phyloP scores from a whole-genome alignment of 805 yeast genomes.

The Cyberlindnera mrakii region DNA sequence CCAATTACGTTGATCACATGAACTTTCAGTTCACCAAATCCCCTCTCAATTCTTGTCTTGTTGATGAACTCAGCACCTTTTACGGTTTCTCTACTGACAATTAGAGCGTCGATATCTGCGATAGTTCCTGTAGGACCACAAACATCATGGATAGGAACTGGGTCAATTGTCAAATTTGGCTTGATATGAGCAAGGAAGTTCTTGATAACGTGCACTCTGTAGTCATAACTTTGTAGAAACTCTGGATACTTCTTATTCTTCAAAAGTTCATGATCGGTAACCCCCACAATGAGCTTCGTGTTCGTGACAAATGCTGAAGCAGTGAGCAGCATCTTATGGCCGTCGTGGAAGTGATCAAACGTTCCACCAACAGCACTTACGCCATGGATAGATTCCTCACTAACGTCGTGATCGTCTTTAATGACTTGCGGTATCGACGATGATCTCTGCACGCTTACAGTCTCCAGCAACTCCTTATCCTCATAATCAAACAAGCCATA shows the following conservation, averaged over 20 bases:
- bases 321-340: slow-evolving; percentile 81
- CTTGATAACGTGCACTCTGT: slow-evolving; percentile 41
- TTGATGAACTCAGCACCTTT: slow-evolving; percentile 75
- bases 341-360: slow-evolving; percentile 93
- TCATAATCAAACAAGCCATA: slow-evolving; percentile 7
- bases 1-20: slow-evolving; percentile 63
- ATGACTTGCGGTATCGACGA: background rate
- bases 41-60: slow-evolving; percentile 49
- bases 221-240: slow-evolving; percentile 50
- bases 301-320: slow-evolving; percentile 59
- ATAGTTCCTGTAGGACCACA: slow-evolving; percentile 91
- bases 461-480: slow-evolving; percentile 5
- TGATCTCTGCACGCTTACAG: slow-evolving; percentile 8
- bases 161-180: slow-evolving; percentile 41
- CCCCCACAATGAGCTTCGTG: slow-evolving; percentile 62
- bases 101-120: slow-evolving; percentile 67
- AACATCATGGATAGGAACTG: slow-evolving; percentile 68
- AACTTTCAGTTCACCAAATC: slow-evolving; percentile 45
- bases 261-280: slow-evolving; percentile 72
- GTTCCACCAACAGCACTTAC: slow-evolving; percentile 87
- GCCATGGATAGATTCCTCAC: slow-evolving; percentile 23
- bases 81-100: slow-evolving; percentile 75
- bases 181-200: slow-evolving; percentile 43
- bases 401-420: slow-evolving; percentile 13
- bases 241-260: slow-evolving; percentile 70